Evolutionary conservation across 1,139 yeast genomes (phyloP).

Genomic region (Candida labiduridarum): DNA sequence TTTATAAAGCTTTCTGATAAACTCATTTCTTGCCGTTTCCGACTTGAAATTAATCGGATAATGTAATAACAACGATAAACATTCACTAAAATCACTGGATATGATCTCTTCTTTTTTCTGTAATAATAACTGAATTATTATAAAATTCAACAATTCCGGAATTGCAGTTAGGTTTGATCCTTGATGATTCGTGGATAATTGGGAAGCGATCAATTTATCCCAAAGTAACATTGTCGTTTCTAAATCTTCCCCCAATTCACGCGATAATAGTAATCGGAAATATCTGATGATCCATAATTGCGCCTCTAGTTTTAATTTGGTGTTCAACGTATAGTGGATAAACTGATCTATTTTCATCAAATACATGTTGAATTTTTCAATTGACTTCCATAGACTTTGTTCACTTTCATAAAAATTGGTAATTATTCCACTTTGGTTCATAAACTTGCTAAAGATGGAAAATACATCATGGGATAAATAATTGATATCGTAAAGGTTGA

Average conservation of each 20-base stretch:
- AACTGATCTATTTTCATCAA: conserved; percentile 52
- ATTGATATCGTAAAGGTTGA: conserved; percentile 39
- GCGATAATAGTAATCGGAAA: conserved; percentile 55
- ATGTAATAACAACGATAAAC: conserved; percentile 58
- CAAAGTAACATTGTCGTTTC: conserved; percentile 49
- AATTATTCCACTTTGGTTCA: conserved; percentile 40
- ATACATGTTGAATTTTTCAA: conserved; percentile 48
- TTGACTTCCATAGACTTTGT: conserved; percentile 40
- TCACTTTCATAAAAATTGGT: conserved; percentile 48
- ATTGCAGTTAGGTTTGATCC: conserved; percentile 23
- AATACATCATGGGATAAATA: conserved; percentile 51
- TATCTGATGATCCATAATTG: conserved; percentile 71
- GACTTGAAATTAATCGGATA: conserved; percentile 44
- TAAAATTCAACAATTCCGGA: conserved; percentile 48
- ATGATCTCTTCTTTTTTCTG: conserved; percentile 52
- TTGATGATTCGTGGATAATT: conserved; percentile 11
- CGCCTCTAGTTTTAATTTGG: conserved; percentile 56
- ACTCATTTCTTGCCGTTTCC: conserved; percentile 17
- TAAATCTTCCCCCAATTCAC: conserved; percentile 58
- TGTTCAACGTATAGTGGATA: conserved; percentile 44
- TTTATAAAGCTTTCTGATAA: conserved; percentile 28
- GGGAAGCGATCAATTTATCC: conserved; percentile 56
- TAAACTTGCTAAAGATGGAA: conserved; percentile 45
- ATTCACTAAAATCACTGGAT: conserved; percentile 64
- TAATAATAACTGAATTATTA: conserved; percentile 54